These are phyloP conservation scores for Inonotus obliquus DNA, from an alignment of 1,284 basidiomycete genomes.

Conservation along the genomic window DNA sequence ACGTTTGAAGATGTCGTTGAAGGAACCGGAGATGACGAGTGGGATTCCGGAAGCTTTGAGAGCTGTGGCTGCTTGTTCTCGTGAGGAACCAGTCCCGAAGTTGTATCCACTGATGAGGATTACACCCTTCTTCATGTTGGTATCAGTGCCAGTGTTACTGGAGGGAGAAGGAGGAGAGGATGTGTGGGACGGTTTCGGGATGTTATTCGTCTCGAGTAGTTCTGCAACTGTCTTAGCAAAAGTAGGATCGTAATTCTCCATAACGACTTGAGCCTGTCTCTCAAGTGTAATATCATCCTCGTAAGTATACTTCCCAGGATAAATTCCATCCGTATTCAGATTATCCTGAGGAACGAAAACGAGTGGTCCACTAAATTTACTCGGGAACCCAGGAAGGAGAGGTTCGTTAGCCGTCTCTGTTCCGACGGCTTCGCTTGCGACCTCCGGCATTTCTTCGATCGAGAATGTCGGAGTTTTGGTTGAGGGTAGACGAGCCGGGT, in stretches of 20 bases:
- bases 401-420: conserved; percentile 42
- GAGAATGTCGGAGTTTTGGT: conserved; percentile 50
- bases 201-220: conserved; percentile 35
- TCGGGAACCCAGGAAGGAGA: conserved; percentile 79
- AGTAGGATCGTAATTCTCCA: conserved; percentile 96
- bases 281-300: conserved; percentile 98
- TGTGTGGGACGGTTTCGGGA: no score
- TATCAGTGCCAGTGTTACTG: conserved; percentile 12
- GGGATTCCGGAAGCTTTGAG: conserved; percentile 93
- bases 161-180: conserved; percentile 8
- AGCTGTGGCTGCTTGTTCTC: conserved; percentile 97
- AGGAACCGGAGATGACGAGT: conserved; percentile 92
- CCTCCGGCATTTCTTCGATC: conserved; percentile 35
- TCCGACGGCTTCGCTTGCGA: conserved; percentile 25
- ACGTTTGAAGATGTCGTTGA: conserved; percentile 99
- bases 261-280: conserved; percentile 93
- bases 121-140: conserved; percentile 49
- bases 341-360: conserved; percentile 97
- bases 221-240: conserved; percentile 77
- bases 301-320: conserved; percentile 99
- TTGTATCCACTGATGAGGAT: conserved; percentile 94
- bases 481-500: conserved; percentile 50
- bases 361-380: conserved; percentile 77
- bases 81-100: conserved; percentile 98
- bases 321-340: conserved; percentile 97